phyloP scores from a whole-genome alignment of 1,139 yeast genomes.

The Suhomyces bolitotheri region DNA sequence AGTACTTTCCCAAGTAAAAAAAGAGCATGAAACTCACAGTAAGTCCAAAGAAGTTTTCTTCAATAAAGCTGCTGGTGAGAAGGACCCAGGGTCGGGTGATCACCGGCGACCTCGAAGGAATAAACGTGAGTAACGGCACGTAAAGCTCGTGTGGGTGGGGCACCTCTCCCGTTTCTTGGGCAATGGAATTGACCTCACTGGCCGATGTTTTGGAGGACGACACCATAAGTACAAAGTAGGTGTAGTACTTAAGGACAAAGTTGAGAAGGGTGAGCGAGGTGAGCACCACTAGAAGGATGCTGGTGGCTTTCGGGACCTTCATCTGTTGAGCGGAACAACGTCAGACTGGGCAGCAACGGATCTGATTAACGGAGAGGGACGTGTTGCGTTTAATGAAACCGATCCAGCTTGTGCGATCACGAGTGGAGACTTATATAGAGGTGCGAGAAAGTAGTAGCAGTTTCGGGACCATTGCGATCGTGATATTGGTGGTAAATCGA shows the following conservation, averaged over 20 bases:
- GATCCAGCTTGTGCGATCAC: no score
- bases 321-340: slow-evolving; percentile 17
- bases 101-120: slow-evolving; percentile 41
- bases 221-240: slow-evolving; percentile 27
- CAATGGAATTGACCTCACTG: slow-evolving; percentile 26
- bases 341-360: background rate
- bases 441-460: no score
- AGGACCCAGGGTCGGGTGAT: slow-evolving; percentile 42
- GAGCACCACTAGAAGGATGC: slow-evolving; percentile 36
- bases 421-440: no score
- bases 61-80: slow-evolving; percentile 36
- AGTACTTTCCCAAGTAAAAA: slow-evolving; percentile 39
- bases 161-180: slow-evolving; percentile 38
- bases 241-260: slow-evolving; percentile 22
- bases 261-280: slow-evolving; percentile 24
- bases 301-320: slow-evolving; percentile 41
- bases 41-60: slow-evolving; percentile 35
- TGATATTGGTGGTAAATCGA: no score
- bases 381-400: background rate
- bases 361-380: background rate
- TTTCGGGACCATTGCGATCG: no score
- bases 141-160: slow-evolving; percentile 46
- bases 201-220: slow-evolving; percentile 30
- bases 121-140: slow-evolving; percentile 42
- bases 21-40: slow-evolving; percentile 27